These are phyloP conservation scores for Vigna mungo DNA, from an alignment of 306 rosid species.

Conservation along the genomic window DNA sequence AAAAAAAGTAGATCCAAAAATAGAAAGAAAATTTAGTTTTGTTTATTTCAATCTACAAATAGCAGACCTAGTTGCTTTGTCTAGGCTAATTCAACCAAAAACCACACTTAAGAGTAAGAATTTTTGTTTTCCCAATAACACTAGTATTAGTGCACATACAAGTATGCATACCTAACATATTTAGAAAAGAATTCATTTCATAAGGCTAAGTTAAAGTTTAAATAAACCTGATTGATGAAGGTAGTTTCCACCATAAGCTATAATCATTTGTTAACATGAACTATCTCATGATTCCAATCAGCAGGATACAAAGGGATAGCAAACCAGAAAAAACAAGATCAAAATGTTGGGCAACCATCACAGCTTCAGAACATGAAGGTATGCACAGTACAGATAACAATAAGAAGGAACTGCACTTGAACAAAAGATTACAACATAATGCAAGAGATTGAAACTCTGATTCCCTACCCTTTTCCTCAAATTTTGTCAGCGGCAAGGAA, in stretches of 20 bases:
- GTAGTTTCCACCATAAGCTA: constrained; percentile 28
- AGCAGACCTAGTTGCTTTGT: not conserved
- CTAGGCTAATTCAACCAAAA: constrained; percentile 29
- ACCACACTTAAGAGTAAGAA: not conserved
- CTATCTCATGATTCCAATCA: not conserved
- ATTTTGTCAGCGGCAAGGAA: constrained; percentile 41
- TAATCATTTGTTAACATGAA: constrained; percentile 7
- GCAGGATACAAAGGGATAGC: not conserved
- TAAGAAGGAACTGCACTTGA: not conserved
- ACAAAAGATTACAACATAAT: constrained; percentile 34
- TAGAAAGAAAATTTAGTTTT: no score
- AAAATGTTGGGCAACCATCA: constrained; percentile 39
- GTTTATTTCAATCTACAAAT: not conserved
- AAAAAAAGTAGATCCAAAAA: no score
- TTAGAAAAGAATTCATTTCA: constrained; percentile 34
- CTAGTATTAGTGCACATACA: constrained; percentile 5
- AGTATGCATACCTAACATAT: constrained; percentile 16
- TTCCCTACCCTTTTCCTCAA: constrained; percentile 14
- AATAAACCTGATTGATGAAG: not conserved
- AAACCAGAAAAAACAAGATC: constrained; percentile 11
- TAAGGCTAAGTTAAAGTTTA: constrained; percentile 2
- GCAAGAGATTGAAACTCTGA: constrained; percentile 40
- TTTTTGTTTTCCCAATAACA: not conserved
- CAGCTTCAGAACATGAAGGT: constrained; percentile 21
- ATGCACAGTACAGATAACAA: not conserved